A percentile compares a stretch with the other conserved stretches of the same genome.
phyloP scores from a whole-genome alignment of 495 filamentous ascomycete species.

The Evansstolkia leycettana region DNA sequence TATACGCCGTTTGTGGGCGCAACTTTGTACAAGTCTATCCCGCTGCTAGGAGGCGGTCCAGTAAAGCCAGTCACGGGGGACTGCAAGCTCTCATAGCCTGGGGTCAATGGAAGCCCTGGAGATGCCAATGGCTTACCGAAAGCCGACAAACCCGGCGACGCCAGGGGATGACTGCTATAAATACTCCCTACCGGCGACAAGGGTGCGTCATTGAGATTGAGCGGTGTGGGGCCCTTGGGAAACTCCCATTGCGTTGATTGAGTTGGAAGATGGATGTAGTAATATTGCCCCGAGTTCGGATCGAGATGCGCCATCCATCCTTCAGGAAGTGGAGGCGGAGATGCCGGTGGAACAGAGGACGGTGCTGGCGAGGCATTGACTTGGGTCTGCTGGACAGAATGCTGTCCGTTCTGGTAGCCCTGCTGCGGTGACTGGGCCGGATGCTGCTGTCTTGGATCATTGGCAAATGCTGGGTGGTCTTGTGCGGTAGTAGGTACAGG shows the following conservation, averaged over 20 bases:
- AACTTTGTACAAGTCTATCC: constrained; percentile 86
- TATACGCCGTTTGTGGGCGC: constrained; percentile 95
- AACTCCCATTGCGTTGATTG: constrained; percentile 99
- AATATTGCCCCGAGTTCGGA: constrained; percentile 90
- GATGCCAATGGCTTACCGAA: constrained; percentile 68
- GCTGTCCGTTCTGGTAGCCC: constrained; percentile 25
- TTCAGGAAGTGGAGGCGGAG: constrained; percentile 86
- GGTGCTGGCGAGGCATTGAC: constrained; percentile 34
- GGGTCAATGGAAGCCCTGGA: constrained; percentile 61
- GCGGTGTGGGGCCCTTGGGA: constrained; percentile 78
- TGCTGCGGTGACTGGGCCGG: constrained; percentile 26
- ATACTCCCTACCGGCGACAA: constrained; percentile 70
- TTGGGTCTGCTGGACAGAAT: constrained; percentile 23
- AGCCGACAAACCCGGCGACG: constrained; percentile 55
- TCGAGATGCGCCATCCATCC: constrained; percentile 98
- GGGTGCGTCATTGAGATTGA: constrained; percentile 65
- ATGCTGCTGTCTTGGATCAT: constrained; percentile 49
- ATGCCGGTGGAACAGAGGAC: constrained; percentile 52
- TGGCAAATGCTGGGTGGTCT: constrained; percentile 78
- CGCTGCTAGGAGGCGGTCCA: constrained; percentile 73
- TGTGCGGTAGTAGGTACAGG: constrained; percentile 26
- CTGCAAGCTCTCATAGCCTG: constrained; percentile 63
- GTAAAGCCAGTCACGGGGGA: constrained; percentile 63
- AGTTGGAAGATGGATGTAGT: constrained; percentile 94
- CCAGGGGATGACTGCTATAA: constrained; percentile 60